Evolutionary conservation across 2,329 filamentous ascomycete genomes (phyloP).

Genomic region (Colletotrichum sp.): DNA sequence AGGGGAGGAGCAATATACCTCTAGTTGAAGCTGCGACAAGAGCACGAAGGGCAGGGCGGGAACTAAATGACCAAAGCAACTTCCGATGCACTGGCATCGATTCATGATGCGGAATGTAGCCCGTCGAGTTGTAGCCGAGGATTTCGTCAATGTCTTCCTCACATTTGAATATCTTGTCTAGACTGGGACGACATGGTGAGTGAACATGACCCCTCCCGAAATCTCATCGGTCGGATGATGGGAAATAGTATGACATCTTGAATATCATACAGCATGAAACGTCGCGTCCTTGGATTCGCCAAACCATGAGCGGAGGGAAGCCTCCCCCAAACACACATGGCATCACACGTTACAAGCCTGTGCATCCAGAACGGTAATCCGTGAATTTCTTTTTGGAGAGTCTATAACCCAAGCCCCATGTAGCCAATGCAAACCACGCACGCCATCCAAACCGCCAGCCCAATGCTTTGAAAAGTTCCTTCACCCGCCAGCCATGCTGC

Average conservation of each 20-base stretch:
- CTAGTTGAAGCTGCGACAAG: background rate
- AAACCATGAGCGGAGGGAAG: background rate
- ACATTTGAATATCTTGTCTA: background rate
- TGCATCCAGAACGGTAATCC: background rate
- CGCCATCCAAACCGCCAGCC: background rate
- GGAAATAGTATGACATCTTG: background rate
- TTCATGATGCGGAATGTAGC: background rate
- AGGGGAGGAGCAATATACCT: background rate
- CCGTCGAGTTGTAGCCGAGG: background rate
- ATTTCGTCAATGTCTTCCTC: background rate
- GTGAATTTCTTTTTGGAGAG: slow-evolving; percentile 3
- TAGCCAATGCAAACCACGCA: background rate
- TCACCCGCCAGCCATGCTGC: slow-evolving; percentile 1
- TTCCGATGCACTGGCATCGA: background rate
- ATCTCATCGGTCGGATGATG: background rate
- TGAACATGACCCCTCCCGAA: background rate
- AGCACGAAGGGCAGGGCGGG: background rate
- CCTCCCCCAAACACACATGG: background rate
- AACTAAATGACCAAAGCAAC: background rate
- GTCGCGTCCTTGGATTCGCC: background rate
- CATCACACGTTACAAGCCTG: background rate
- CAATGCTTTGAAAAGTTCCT: background rate
- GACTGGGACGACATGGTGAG: background rate
- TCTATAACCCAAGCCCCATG: background rate
- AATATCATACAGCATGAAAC: background rate